Evolutionary conservation across 768 basidiomycete genomes (phyloP), one percentile per base, ranked within the genome.

Genomic region (Amanita muscaria): DNA sequence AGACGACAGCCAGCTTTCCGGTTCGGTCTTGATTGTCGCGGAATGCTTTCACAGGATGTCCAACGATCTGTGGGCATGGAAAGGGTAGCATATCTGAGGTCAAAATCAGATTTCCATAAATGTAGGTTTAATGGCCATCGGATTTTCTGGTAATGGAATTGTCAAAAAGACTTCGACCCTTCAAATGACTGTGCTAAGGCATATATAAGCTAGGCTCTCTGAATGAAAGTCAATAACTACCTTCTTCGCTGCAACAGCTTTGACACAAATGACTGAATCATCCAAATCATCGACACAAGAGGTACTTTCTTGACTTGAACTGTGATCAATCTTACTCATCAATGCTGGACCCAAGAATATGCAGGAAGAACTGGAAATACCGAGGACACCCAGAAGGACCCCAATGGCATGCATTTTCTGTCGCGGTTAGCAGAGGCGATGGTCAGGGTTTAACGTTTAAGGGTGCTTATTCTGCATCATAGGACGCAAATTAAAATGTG

Each of bases 321-420:
- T 19, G 29, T 41, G 7, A 16, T 29, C 40, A 31, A 16, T 30
- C 18, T 18, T 21, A 12, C 21, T 6, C 2, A 23, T 15, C 23
- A 18, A 41, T n/a, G 6, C 21, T 15, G 3, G 5, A 19, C 3
- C 42, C 21, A 42, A 18, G 22, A n/a, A 30, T 15, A 21, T n/a
- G 8, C 31, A 16, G 3, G 19, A 42, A n/a, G n/a, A n/a, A n/a
- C n/a, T n/a, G n/a, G n/a, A n/a, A n/a, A 8, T 46, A 15, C 44
- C 44, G 21, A 22, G 44, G 32, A 46, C 44, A 21, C 66, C 67
- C 10, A 64, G 59, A 55, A 55, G 81, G 43, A 80, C 75, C 0
- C 72, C 77, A 1, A 83, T 86, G 79, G 83, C 83, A 5, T 86
- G 83, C 55, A 71, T 73, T 44, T 86, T 85, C 55, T 86, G 83